Base-by-base conservation (phyloP, 2,329 filamentous ascomycete species). In the Thelonectria blattea region DNA sequence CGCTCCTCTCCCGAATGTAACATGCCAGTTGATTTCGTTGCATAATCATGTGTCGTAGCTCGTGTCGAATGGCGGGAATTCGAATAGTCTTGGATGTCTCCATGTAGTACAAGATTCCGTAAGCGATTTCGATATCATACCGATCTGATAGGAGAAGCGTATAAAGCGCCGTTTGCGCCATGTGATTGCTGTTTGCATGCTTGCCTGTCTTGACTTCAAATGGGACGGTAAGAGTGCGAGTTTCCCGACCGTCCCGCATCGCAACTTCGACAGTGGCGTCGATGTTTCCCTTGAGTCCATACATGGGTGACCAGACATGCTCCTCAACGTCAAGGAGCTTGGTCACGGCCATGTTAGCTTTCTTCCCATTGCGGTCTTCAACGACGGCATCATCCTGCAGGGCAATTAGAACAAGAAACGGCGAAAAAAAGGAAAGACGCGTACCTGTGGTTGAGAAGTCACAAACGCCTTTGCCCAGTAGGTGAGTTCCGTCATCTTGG, bases 231-330 rank as follows among this genome's bases (percentile, higher is more conserved):
- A 98, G 80, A 5, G 85, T 91, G 62, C 86, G 86, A 48, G 81
- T 77, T 30, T 85, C 82, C n/a, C 84, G 79, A 24, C 87, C 85
- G 58, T 96, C 90, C 56, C 86, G 81, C 81, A 97, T 91, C 0
- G 85, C 87, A 15, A 95, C 90, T 78, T 99, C 92, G 1, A 99
- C 91, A 0, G 95, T 98, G 27, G 95, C 95, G 77, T 99, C 95
- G 61, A 99, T 95, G 69, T 98, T 99, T 30, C 95, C 95, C 75
- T 99, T 99, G 15, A 99, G 81, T 0, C 95, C 95, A 73, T 96
- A 99, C 87, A 93, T 94, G 0, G 95, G 95, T 7, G 94, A 98
- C 95, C 95, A 99, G 27, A 99, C 88, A 72, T 98, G 95, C 75
- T 99, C 95, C 74, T 99, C 95, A 10, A 99, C 91, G 72, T 98